These are phyloP conservation scores for Claviceps sorghi DNA, from an alignment of 2,329 filamentous ascomycete species.

Conservation along the genomic window DNA sequence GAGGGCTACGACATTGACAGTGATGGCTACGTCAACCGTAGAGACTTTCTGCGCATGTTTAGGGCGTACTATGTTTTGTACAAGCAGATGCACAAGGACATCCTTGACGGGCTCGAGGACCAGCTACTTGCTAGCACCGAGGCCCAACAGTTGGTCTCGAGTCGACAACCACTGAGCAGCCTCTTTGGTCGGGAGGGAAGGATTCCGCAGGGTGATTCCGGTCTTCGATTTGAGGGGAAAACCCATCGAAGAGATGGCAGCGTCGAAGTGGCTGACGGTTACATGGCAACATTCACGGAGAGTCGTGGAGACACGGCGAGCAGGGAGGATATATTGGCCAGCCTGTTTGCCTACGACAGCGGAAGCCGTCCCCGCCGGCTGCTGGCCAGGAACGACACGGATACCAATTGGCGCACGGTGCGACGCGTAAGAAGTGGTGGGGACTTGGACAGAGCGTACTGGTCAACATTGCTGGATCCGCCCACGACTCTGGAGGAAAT, in stretches of 20 bases:
- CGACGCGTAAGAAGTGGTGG: conserved; percentile 16
- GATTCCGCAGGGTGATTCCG: conserved; percentile 48
- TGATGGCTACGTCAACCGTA: conserved; percentile 72
- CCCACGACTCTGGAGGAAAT: conserved; percentile 29
- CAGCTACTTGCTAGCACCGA: conserved; percentile 63
- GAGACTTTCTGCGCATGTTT: conserved; percentile 84
- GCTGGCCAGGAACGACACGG: conserved; percentile 16
- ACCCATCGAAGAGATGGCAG: conserved; percentile 47
- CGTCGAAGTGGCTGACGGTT: conserved; percentile 45
- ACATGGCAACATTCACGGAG: conserved; percentile 40
- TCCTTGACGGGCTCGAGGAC: conserved; percentile 62
- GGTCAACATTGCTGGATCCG: conserved; percentile 30
- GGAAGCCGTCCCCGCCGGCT: conserved; percentile 16
- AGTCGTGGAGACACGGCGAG: conserved; percentile 45
- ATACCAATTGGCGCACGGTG: conserved; percentile 22
- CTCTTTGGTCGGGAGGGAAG: conserved; percentile 58
- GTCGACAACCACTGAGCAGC: conserved; percentile 61
- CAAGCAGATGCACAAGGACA: conserved; percentile 77
- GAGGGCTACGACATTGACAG: conserved; percentile 81
- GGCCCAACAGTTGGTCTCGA: conserved; percentile 60
- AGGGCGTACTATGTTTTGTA: conserved; percentile 83
- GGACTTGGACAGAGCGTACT: conserved; percentile 25
- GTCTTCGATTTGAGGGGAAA: conserved; percentile 49
- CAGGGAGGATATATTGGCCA: conserved; percentile 45
- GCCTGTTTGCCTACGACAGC: conserved; percentile 29